These are phyloP conservation scores for Starmera stellimalicola DNA, from an alignment of 1,139 yeast genomes.

Conservation along the genomic window DNA sequence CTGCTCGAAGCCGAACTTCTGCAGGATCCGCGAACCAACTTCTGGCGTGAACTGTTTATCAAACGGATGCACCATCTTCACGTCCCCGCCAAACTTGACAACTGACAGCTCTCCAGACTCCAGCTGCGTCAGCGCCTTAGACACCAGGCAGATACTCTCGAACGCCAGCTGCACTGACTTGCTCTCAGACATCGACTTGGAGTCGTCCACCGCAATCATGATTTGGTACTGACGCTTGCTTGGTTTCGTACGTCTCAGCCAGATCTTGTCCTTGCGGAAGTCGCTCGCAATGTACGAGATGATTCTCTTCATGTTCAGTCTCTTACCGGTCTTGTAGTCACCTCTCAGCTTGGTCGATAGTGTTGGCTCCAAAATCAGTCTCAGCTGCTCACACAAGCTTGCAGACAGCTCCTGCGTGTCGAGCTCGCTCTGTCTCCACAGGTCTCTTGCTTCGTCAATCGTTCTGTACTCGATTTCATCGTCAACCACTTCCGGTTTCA, in stretches of 20 bases:
- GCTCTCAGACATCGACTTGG: constrained; percentile 95
- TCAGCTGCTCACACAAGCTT: constrained; percentile 82
- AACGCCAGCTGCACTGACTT: constrained; percentile 85
- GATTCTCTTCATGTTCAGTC: constrained; percentile 94
- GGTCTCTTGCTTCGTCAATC: constrained; percentile 57
- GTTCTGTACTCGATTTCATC: constrained; percentile 31
- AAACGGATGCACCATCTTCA: constrained; percentile 83
- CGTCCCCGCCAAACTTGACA: constrained; percentile 82
- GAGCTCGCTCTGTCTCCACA: constrained; percentile 78
- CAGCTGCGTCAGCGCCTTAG: constrained; percentile 86
- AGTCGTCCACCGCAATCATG: constrained; percentile 96
- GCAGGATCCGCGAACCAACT: constrained; percentile 76
- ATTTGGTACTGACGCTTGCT: constrained; percentile 95
- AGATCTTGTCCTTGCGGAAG: constrained; percentile 94
- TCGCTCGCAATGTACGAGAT: constrained; percentile 97
- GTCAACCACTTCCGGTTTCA: constrained; percentile 24
- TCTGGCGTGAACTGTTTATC: constrained; percentile 77
- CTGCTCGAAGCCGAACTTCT: constrained; percentile 88
- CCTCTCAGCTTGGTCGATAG: constrained; percentile 89
- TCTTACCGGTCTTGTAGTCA: constrained; percentile 94
- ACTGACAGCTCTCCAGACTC: constrained; percentile 92
- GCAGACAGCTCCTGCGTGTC: constrained; percentile 84
- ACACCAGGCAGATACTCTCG: constrained; percentile 88
- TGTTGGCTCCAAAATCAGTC: constrained; percentile 92
- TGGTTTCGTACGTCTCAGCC: constrained; percentile 97